Evolutionary conservation across 345 rosid genomes (phyloP).

Genomic region (Raphanus sativus): DNA sequence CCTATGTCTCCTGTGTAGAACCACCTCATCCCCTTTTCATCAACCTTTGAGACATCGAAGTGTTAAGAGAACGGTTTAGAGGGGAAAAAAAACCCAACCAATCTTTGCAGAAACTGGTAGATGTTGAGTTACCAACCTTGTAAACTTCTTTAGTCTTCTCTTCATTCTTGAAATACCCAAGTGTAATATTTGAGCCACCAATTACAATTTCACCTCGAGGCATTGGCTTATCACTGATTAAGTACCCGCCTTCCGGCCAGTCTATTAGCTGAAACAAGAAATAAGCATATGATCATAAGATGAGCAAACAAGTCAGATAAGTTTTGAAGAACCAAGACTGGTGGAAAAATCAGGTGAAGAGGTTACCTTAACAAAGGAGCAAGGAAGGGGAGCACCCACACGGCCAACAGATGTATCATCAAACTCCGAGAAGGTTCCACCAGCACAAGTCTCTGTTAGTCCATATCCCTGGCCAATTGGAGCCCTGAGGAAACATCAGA

Average conservation of each 20-base stretch:
- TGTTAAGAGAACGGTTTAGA: background rate
- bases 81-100: background rate
- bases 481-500: slow-evolving; percentile 55
- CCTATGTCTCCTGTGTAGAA: slow-evolving; percentile 98
- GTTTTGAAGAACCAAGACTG: background rate
- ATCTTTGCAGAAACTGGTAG: background rate
- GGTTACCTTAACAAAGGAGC: slow-evolving; percentile 84
- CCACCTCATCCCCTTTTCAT: slow-evolving; percentile 94
- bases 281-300: background rate
- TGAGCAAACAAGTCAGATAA: slow-evolving; percentile 1
- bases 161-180: slow-evolving; percentile 90
- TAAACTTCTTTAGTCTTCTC: slow-evolving; percentile 84
- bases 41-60: slow-evolving; percentile 58
- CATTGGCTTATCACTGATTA: slow-evolving; percentile 70
- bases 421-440: slow-evolving; percentile 94
- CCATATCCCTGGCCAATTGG: slow-evolving; percentile 99
- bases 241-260: slow-evolving; percentile 97
- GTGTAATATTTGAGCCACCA: slow-evolving; percentile 90
- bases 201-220: slow-evolving; percentile 97
- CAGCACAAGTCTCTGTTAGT: slow-evolving; percentile 98
- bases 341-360: background rate
- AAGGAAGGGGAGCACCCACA: slow-evolving; percentile 95
- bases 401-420: slow-evolving; percentile 97
- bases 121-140: slow-evolving; percentile 51
- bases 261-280: slow-evolving; percentile 69